These are phyloP conservation scores for Arachis monticola DNA, from an alignment of 331 rosid species.

Conservation along the genomic window DNA sequence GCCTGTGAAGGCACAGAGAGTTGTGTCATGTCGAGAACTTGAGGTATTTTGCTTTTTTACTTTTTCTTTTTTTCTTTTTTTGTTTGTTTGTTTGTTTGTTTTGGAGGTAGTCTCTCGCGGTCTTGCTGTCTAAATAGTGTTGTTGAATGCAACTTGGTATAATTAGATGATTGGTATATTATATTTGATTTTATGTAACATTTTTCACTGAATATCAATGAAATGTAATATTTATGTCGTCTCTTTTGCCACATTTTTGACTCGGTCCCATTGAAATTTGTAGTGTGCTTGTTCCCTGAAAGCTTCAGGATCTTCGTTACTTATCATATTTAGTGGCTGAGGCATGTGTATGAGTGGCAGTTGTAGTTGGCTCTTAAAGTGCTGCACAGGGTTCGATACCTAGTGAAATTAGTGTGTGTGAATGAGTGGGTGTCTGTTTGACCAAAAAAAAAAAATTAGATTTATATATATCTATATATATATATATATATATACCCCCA, in stretches of 20 bases:
- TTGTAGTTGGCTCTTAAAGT: too few relatives aligned
- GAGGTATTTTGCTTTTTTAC: conserved; percentile 46
- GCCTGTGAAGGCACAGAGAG: conserved; percentile 53
- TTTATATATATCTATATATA: too few relatives aligned
- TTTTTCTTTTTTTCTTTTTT: conserved; percentile 2
- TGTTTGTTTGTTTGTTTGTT: background rate
- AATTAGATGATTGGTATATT: conserved; percentile 47
- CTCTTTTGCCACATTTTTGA: background rate
- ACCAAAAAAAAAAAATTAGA: too few relatives aligned
- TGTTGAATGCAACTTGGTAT: conserved; percentile 47
- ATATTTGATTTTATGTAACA: conserved; percentile 56
- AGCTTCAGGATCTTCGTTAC: too few relatives aligned
- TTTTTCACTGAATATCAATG: conserved; percentile 36
- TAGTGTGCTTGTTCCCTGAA: background rate
- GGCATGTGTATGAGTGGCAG: too few relatives aligned
- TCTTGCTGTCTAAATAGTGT: conserved; percentile 52
- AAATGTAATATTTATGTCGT: conserved; percentile 5
- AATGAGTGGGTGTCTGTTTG: too few relatives aligned
- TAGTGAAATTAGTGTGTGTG: too few relatives aligned
- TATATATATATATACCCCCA: too few relatives aligned
- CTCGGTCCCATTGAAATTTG: background rate
- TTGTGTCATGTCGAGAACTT: conserved; percentile 50
- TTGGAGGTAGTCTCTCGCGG: conserved; percentile 41
- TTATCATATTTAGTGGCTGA: too few relatives aligned
- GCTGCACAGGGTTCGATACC: too few relatives aligned